Percentiles rank a stretch among this genome's conserved stretches.
Evolutionary conservation across 352 stramenopile genomes (phyloP).

Genomic region (Globisporangium abappressorium): DNA sequence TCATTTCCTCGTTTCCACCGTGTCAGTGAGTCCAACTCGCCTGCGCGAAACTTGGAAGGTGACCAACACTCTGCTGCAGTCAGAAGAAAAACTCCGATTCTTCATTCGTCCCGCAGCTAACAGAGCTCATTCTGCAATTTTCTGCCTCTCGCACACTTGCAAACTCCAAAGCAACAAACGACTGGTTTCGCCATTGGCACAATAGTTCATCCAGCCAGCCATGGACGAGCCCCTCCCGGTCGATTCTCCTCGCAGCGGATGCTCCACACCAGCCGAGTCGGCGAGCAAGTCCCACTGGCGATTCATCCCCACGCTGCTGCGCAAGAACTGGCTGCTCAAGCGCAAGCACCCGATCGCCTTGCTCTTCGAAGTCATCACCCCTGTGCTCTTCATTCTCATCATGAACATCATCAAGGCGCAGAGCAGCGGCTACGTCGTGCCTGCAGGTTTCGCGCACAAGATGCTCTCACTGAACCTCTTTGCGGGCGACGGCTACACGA

Average conservation of each 20-base stretch:
- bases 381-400: slow-evolving; percentile 55
- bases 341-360: slow-evolving; percentile 46
- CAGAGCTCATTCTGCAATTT: slow-evolving; percentile 1
- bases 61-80: neutral
- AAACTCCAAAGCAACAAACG: neutral
- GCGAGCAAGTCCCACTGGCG: slow-evolving; percentile 27
- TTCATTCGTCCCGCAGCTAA: neutral
- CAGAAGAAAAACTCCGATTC: neutral
- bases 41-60: neutral
- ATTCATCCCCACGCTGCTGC: slow-evolving; percentile 56
- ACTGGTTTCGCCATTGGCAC: neutral
- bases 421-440: slow-evolving; percentile 31
- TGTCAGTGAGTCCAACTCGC: too few relatives aligned
- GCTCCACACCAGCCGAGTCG: neutral
- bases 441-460: slow-evolving; percentile 32
- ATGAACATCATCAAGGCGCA: slow-evolving; percentile 52
- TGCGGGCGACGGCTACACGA: slow-evolving; percentile 24
- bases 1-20: too few relatives aligned
- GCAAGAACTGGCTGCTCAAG: slow-evolving; percentile 84
- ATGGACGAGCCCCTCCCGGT: slow-evolving; percentile 10
- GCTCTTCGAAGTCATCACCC: slow-evolving; percentile 58
- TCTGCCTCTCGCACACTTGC: neutral
- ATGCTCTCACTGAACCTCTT: slow-evolving; percentile 45
- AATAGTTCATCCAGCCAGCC: neutral
- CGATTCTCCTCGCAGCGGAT: slow-evolving; percentile 12